phyloP scores from a whole-genome alignment of 345 rosid species.

The Euphorbia tirucalli region DNA sequence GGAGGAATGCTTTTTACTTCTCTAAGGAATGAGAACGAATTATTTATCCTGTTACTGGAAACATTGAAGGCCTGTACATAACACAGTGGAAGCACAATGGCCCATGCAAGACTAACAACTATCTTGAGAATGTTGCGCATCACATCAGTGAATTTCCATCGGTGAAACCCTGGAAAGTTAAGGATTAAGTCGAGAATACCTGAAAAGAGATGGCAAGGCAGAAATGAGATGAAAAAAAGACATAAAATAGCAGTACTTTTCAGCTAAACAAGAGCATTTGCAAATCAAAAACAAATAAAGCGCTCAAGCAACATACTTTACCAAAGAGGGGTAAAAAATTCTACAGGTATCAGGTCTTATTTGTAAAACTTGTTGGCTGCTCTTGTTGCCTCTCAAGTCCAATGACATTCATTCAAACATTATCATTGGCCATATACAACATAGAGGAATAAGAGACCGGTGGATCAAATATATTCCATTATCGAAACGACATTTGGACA shows the following conservation, averaged over 20 bases:
- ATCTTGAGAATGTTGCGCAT: slow-evolving; percentile 72
- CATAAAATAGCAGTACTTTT: not conserved
- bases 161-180: slow-evolving; percentile 91
- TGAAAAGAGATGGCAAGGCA: slow-evolving; percentile 26
- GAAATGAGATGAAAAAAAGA: not conserved
- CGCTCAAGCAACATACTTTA: no score
- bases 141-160: slow-evolving; percentile 83
- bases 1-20: slow-evolving; percentile 70
- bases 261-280: not conserved
- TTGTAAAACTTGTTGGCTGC: no score
- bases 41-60: slow-evolving; percentile 42
- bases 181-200: slow-evolving; percentile 83
- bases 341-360: no score
- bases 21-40: slow-evolving; percentile 56
- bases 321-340: no score
- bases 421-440: not conserved
- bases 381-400: no score
- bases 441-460: not conserved
- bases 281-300: not conserved
- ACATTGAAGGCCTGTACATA: slow-evolving; percentile 54
- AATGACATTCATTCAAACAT: not conserved
- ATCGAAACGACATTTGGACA: not conserved
- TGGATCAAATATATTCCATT: not conserved
- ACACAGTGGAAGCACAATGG: slow-evolving; percentile 67
- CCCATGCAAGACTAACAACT: slow-evolving; percentile 73